Evolutionary conservation across 148 eudicot genomes (phyloP), one percentile per base, ranked within the genome.

Genomic region (Nepenthes gracilis): DNA sequence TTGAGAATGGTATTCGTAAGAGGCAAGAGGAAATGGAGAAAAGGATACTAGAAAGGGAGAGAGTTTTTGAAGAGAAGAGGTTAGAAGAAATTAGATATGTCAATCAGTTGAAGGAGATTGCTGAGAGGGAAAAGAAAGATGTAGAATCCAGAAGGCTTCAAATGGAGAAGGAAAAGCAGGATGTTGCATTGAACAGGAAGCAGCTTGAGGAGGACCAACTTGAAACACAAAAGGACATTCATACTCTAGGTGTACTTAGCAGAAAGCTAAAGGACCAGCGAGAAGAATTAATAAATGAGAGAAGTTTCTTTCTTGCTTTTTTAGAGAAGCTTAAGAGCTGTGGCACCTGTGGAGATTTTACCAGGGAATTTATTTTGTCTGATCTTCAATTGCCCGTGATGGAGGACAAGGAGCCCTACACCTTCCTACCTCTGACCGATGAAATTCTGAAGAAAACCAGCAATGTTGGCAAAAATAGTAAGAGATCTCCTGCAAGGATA

Each of bases 201-300:
- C 77, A 80, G 70, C 75, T 92, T 47, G 88, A 86, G 72, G 75
- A 77, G 45, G 71, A 77, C 60, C 84, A 80, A 74, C 70, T 75
- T 54, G 98, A 84, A 66, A 84, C 85, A 78, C 84, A 72, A 55
- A 79, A 72, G 33, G 98, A 88, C 70, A 86, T 93, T 56, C 53
- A 66, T 47, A 83, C 80, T 64, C 91, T 88, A 66, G 82, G 69
- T 61, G 63, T 66, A 38, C 89, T 85, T 67, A 85, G 83, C 75
- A 78, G 75, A 71, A 85, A 77, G 73, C 77, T 85, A 15, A 88
- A 82, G 75, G 71, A 55, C 58, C 88, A 85, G 63, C 62, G 91
- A 2, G 80, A 82, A 60, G 78, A 83, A 33, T 71, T 92, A 58
- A 54, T 77, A 6, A 56, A 66, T 66, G 88, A 92, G 71, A 83